Evolutionary conservation across 2,329 filamentous ascomycete genomes (phyloP).

Genomic region (Fusarium sp.): DNA sequence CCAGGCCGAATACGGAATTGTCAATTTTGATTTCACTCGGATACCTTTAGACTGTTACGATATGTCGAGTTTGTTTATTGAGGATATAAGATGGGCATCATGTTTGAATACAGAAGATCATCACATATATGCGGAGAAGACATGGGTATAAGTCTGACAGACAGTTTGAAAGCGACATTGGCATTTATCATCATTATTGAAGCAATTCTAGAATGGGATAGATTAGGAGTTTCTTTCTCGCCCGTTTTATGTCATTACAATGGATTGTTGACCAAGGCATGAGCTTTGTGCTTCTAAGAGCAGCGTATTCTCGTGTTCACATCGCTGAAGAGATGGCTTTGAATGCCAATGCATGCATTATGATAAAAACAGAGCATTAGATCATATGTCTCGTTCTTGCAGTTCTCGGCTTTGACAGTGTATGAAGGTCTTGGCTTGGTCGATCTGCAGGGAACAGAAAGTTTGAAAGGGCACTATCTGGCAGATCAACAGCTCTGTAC

Average conservation of each 20-base stretch:
- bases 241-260: neutral
- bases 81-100: slow-evolving; percentile 28
- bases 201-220: slow-evolving; percentile 32
- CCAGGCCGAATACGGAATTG: slow-evolving; percentile 30
- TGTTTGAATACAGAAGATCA: slow-evolving; percentile 23
- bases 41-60: slow-evolving; percentile 51
- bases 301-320: no score
- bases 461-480: neutral
- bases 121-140: slow-evolving; percentile 23
- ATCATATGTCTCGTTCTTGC: neutral
- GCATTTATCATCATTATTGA: slow-evolving; percentile 26
- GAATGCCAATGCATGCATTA: neutral
- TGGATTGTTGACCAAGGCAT: neutral
- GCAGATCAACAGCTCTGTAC: neutral
- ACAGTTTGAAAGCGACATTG: slow-evolving; percentile 20
- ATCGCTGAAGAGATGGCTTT: no score
- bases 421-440: slow-evolving; percentile 3
- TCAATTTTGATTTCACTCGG: slow-evolving; percentile 40
- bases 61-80: slow-evolving; percentile 39
- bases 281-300: neutral
- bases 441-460: slow-evolving; percentile 3
- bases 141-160: slow-evolving; percentile 18
- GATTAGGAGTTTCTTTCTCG: slow-evolving; percentile 6
- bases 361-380: neutral
- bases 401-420: neutral